Evolutionary conservation across 371 early-diverging fungal species (phyloP).

Genomic region (Capniomyces stellatus): DNA sequence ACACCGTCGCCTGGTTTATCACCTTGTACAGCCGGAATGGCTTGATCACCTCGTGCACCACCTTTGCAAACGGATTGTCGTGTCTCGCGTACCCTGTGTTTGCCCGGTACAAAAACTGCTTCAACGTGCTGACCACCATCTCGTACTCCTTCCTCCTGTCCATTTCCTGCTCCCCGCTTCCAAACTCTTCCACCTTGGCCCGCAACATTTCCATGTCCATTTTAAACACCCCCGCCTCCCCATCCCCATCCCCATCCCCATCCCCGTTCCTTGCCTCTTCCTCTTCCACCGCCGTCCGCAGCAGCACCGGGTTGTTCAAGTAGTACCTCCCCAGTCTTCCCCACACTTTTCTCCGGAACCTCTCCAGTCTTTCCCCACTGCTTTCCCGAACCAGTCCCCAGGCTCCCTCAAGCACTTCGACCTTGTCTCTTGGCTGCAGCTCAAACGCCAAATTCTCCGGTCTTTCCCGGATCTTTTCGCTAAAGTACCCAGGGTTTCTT

Average conservation of each 20-base stretch:
- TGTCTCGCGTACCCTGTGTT: constrained; percentile 19
- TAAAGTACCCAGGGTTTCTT: background rate
- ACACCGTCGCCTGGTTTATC: constrained; percentile 30
- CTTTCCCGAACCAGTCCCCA: constrained; percentile 14
- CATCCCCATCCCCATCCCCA: background rate
- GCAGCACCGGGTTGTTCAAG: no score
- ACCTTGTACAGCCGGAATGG: constrained; percentile 36
- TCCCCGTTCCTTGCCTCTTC: background rate
- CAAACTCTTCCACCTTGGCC: constrained; percentile 18
- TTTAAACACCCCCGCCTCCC: background rate
- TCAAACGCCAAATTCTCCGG: background rate
- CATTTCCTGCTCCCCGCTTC: background rate
- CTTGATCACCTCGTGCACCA: constrained; percentile 39
- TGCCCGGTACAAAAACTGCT: constrained; percentile 28
- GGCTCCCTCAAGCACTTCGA: background rate
- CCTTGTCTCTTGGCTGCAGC: no score
- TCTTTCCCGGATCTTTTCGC: background rate
- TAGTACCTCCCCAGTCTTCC: background rate
- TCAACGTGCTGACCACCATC: constrained; percentile 37
- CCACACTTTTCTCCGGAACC: background rate
- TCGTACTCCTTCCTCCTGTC: constrained; percentile 20
- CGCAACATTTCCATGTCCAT: background rate
- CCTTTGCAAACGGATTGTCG: constrained; percentile 27
- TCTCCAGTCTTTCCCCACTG: constrained; percentile 28
- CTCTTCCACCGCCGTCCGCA: background rate